Conservation (phyloP, 352 stramenopile genomes). For the Sclerospora graminicola region DNA sequence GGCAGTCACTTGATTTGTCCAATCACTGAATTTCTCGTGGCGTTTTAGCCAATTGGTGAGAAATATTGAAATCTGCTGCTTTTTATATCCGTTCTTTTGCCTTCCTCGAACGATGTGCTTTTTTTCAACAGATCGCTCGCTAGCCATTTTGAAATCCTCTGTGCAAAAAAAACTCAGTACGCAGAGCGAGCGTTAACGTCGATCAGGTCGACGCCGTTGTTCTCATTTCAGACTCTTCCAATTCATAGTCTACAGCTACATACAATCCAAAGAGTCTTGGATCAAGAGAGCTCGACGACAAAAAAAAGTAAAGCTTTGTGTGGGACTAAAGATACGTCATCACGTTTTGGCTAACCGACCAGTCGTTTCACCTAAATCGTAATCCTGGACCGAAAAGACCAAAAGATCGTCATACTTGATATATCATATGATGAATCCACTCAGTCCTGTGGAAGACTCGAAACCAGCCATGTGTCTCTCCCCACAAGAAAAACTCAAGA, state of each 20-base stretch:
- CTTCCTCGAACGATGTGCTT: conserved; percentile 23
- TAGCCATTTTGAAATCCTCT: conserved; percentile 32
- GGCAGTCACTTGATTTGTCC: no score
- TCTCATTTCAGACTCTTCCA: not conserved
- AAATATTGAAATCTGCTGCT: conserved; percentile 2
- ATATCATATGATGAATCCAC: conserved; percentile 13
- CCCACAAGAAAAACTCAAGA: conserved; percentile 56
- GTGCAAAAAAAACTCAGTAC: conserved; percentile 4
- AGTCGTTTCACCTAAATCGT: not conserved
- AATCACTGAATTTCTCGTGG: no score
- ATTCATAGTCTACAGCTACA: no score
- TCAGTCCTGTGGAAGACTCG: conserved; percentile 29
- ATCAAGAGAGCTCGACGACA: no score
- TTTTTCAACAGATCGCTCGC: conserved; percentile 8
- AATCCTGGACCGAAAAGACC: not conserved
- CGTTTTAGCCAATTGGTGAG: no score
- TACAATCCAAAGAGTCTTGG: no score
- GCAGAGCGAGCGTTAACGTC: not conserved
- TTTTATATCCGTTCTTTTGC: conserved; percentile 24
- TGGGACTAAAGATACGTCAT: no score
- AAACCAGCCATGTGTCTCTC: conserved; percentile 57
- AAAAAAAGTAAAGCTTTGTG: no score
- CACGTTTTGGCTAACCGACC: not conserved
- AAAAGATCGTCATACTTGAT: not conserved
- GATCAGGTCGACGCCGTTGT: not conserved